Conservation (phyloP, 495 filamentous ascomycete genomes). For the Chaetomidium leptoderma region DNA sequence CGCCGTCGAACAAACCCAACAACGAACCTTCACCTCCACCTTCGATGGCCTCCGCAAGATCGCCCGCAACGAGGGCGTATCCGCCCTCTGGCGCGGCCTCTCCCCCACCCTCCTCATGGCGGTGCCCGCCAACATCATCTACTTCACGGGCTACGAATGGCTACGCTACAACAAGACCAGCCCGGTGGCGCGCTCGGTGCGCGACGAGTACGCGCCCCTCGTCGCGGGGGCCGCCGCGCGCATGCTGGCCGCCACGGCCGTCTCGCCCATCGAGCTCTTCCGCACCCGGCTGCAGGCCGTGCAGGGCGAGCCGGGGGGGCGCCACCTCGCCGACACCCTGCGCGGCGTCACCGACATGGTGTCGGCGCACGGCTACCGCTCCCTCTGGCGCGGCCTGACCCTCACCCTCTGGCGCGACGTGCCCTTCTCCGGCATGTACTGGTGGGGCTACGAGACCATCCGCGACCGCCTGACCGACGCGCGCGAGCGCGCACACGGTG, state of each 20-base stretch:
- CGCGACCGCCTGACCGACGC: conserved; percentile 60
- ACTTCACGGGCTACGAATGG: conserved; percentile 98
- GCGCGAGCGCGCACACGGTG: conserved; percentile 46
- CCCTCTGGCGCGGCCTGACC: conserved; percentile 88
- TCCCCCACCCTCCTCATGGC: conserved; percentile 92
- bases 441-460: conserved; percentile 91
- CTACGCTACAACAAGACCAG: conserved; percentile 66
- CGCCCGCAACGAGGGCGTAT: conserved; percentile 85
- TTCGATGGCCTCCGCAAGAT: conserved; percentile 92
- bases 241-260: conserved; percentile 71
- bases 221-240: conserved; percentile 75
- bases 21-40: conserved; percentile 81
- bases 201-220: conserved; percentile 70
- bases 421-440: conserved; percentile 94
- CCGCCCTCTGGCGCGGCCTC: conserved; percentile 87
- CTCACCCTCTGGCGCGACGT: conserved; percentile 96
- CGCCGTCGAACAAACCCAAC: conserved; percentile 79
- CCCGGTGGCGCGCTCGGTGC: conserved; percentile 57
- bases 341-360: conserved; percentile 77
- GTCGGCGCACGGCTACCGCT: conserved; percentile 62
- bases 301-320: conserved; percentile 47
- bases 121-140: conserved; percentile 93
- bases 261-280: conserved; percentile 93
- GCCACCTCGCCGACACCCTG: conserved; percentile 67
- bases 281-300: conserved; percentile 85